Base-by-base conservation (phyloP, 306 rosid species). In the Pachyrhizus erosus region DNA sequence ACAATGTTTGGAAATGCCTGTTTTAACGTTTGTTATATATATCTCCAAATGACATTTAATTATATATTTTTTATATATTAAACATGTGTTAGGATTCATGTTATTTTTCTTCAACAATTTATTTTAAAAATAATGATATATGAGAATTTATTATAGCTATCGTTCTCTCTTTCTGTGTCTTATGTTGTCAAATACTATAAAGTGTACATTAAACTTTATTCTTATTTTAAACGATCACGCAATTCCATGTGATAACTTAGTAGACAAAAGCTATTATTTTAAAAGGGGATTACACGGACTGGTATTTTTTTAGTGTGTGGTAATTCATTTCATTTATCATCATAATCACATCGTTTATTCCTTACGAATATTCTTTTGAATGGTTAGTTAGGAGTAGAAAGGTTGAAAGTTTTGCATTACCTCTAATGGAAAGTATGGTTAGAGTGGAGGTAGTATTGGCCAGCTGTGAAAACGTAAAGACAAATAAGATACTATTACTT, bases 291-390 rank as follows among this genome's bases (percentile, higher is more conserved):
- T 46, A 46, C n/a, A 46, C 5, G n/a, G 18, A 46, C 18, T 14
- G 18, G n/a, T n/a, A 46, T 3, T 46, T 46, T 13, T 46, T 27
- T 27, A 3, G 54, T 46, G n/a, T 46, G 54, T 46, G 1, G 23
- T 6, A 21, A 3, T 24, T 54, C 5, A 23, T 33, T 45, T 76
- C 29, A n/a, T 61, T 54, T 3, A 27, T 83, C 33, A 5, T 43
- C 60, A 61, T 61, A 37, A 71, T 49, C 57, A 12, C 55, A 1
- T 77, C 8, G 64, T 78, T 62, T 64, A 72, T 78, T 70, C 80
- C 68, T 26, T 29, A 9, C 11, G 87, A 78, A 84, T 84, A 84
- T 84, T 66, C 87, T 27, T 73, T 73, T 57, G 80, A 42, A 78
- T 40, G 27, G 18, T 61, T 51, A 49, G 20, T 26, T 9, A 67